Base-by-base conservation (phyloP, 108 stramenopile genomes). In the Aurantiochytrium sp. region DNA sequence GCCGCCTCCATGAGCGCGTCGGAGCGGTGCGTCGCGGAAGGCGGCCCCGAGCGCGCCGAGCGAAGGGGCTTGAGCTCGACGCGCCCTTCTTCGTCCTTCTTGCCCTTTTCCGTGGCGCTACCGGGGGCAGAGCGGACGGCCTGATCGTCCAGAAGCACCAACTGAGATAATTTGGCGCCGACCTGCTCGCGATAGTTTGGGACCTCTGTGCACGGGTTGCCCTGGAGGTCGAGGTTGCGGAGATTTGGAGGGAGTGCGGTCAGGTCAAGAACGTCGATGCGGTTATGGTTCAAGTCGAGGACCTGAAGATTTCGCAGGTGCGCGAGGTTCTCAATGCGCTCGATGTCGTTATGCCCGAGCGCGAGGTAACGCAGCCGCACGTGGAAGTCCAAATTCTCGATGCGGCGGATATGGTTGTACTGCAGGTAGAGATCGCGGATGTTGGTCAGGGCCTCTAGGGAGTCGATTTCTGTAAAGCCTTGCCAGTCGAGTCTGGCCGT, bases 321-420 rank as follows among this genome's bases (percentile, higher is more conserved):
- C 2, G 12, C 42, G 24, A 81, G 21, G 45, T 81, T 81, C 24
- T 81, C 73, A 19, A 81, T 48, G 19, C 12, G n/a, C 32, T 81
- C 73, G 39, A 81, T 81, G 12, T 48, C 39, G 73, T 81, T 81
- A 30, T 81, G 39, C n/a, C 42, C n/a, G 19, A 81, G 45, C 27
- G 42, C 21, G 19, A 81, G 73, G 2, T 30, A 81, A 5, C 45
- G 39, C 15, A 81, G 45, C 8, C 45, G 21, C n/a, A 24, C 24
- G 24, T 81, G 73, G 2, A 81, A 81, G 19, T 81, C 73, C 24
- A 81, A 48, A 81, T 81, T 81, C 2, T 81, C 73, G 32, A 81
- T 81, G 21, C 73, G 39, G 6, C 45, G 39, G 32, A 81, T 81
- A 6, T 12, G 15, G 45, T 81, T 81, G 45, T 22, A 81, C 45